Percentiles rank a stretch among this genome's conserved stretches.
phyloP scores from a whole-genome alignment of 768 basidiomycete species.

The Pisolithus marmoratus region DNA sequence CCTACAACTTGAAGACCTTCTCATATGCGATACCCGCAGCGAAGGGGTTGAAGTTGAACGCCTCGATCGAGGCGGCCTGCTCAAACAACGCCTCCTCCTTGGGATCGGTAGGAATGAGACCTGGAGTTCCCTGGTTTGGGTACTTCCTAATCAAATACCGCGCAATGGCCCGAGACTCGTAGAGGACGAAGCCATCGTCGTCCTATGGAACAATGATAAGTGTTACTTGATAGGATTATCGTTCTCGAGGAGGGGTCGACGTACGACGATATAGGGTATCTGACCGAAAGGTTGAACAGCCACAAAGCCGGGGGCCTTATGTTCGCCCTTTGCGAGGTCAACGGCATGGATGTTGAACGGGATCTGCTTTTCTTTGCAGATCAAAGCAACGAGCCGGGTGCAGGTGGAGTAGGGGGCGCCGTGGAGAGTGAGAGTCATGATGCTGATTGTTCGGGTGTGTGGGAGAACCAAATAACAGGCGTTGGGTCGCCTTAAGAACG shows the following conservation, averaged over 20 bases:
- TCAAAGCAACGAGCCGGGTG: constrained; percentile 45
- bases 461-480: too few relatives aligned
- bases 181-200: constrained; percentile 60
- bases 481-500: too few relatives aligned
- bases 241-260: too few relatives aligned
- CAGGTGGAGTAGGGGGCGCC: constrained; percentile 36
- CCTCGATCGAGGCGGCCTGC: constrained; percentile 41
- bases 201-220: constrained; percentile 25
- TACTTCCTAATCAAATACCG: constrained; percentile 57
- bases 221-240: too few relatives aligned
- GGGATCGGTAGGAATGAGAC: constrained; percentile 42
- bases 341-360: constrained; percentile 47
- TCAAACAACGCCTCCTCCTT: constrained; percentile 29
- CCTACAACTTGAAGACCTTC: constrained; percentile 48
- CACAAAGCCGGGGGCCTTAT: constrained; percentile 41
- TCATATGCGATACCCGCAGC: constrained; percentile 39
- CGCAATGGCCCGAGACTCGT: constrained; percentile 56
- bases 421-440: constrained; percentile 34
- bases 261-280: constrained; percentile 38
- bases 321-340: constrained; percentile 37
- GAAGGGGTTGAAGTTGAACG: constrained; percentile 41
- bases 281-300: constrained; percentile 55
- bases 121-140: constrained; percentile 39
- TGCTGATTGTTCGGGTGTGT: background rate
- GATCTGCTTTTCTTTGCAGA: constrained; percentile 52